These are phyloP conservation scores for Gleditsia sinensis DNA, from an alignment of 306 rosid species.

Conservation along the genomic window DNA sequence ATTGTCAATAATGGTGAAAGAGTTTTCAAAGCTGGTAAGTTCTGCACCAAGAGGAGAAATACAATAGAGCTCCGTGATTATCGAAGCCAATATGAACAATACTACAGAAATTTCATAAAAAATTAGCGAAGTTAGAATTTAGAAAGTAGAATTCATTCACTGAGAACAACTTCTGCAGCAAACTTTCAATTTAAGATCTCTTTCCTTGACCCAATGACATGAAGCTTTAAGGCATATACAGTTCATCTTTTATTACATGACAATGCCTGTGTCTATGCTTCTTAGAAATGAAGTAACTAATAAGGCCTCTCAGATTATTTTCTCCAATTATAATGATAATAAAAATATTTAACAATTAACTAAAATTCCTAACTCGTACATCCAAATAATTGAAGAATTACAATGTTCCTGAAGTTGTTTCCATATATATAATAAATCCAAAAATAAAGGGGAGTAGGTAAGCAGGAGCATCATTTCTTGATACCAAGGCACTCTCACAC, in stretches of 20 bases:
- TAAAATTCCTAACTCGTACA: background rate
- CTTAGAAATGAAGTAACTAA: too few relatives aligned
- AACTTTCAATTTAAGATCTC: background rate
- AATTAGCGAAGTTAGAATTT: background rate
- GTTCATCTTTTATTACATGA: too few relatives aligned
- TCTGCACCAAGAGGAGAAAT: too few relatives aligned
- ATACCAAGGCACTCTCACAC: background rate
- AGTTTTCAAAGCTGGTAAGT: conserved; percentile 44
- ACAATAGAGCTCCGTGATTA: too few relatives aligned
- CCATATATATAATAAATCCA: background rate
- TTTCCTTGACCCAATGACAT: conserved; percentile 12
- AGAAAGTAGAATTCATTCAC: conserved; percentile 13
- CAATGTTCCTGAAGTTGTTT: background rate
- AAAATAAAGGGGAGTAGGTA: background rate
- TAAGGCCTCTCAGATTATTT: background rate
- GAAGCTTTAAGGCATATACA: too few relatives aligned
- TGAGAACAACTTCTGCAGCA: conserved; percentile 24
- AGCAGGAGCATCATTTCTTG: background rate
- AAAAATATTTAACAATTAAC: background rate
- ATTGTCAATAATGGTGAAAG: conserved; percentile 59
- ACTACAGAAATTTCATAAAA: conserved; percentile 22
- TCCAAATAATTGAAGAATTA: background rate
- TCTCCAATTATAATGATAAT: conserved; percentile 4
- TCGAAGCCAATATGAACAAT: conserved; percentile 16
- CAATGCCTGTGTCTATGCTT: too few relatives aligned